Evolutionary conservation across 2,329 filamentous ascomycete species (phyloP), one percentile per base, ranked within the genome.

Genomic region (Westerdykella sp.): DNA sequence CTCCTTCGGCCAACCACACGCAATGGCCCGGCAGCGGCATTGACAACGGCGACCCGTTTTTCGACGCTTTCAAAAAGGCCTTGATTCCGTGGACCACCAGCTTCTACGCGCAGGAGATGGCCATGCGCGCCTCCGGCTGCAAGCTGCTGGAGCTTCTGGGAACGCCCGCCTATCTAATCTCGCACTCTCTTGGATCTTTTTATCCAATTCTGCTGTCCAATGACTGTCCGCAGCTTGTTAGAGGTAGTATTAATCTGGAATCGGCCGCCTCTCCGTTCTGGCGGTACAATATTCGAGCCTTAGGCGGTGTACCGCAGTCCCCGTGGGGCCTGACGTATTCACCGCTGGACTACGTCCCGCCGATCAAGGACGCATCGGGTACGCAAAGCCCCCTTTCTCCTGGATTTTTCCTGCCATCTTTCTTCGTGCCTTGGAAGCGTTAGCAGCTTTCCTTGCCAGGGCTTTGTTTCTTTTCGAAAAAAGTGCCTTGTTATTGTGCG

Each of bases 191-290:
- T 12, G 56, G 53, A 16, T 51, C 51, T 25, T 50, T 53, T 4
- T 50, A 57, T 22, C 50, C 54, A 5, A 45, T 50, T 21, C 48
- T 59, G 40, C 49, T 54, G 42, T 51, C 51, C 11, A 53, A 59
- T 38, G 49, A 49, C 36, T 56, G 54, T 41, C 56, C 56, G 12
- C 30, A 48, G 9, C 35, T 55, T 5, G 32, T 57, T n/a, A 49
- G 46, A 22, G 51, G 47, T 32, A 57, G 47, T 34, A 51, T 59
- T 43, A 56, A 57, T 40, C 47, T 57, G 21, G 54, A 59, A 41
- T 49, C 53, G 11, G 46, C 49, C 11, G 18, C 18, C 18, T 21
- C 18, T 21, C 18, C 18, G 18, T 21, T 21, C 18, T 21, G 18
- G 18, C 18, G 47, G 39, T 38, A 34, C 35, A 51, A 45, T 37